A percentile compares a stretch with the other conserved stretches of the same genome.
Evolutionary conservation across 495 filamentous ascomycete genomes (phyloP).

Genomic region (Hyaloscypha bicolor): DNA sequence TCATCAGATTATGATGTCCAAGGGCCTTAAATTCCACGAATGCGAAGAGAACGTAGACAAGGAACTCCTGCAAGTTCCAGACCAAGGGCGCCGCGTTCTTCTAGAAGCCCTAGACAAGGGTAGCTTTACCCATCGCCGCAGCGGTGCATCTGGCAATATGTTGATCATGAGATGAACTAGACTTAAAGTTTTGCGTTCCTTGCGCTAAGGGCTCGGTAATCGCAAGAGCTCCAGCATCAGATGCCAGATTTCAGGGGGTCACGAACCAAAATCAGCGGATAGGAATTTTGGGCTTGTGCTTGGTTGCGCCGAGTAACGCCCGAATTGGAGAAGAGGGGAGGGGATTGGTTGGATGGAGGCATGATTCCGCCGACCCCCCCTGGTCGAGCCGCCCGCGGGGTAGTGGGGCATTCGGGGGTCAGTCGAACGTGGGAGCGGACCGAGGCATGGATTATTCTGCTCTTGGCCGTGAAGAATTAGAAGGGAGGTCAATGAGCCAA

Average conservation of each 20-base stretch:
- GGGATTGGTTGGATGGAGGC: conserved; percentile 3
- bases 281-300: not conserved
- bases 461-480: not conserved
- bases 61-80: not conserved
- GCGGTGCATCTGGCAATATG: not conserved
- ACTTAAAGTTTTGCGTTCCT: conserved; percentile 6
- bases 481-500: not conserved
- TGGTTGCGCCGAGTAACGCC: conserved; percentile 14
- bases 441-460: not conserved
- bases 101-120: not conserved
- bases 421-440: conserved; percentile 6
- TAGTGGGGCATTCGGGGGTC: not conserved
- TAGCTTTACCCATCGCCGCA: not conserved
- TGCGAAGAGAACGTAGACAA: not conserved
- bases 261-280: not conserved
- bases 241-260: not conserved
- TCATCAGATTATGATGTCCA: not conserved
- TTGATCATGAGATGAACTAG: conserved; percentile 13
- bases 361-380: not conserved
- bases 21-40: conserved; percentile 6
- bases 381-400: not conserved
- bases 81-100: not conserved
- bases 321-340: not conserved
- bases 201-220: conserved; percentile 10
- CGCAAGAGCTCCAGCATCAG: not conserved